Evolutionary conservation across 805 yeast genomes (phyloP).

Genomic region (Wickerhamiella sorbophila): DNA sequence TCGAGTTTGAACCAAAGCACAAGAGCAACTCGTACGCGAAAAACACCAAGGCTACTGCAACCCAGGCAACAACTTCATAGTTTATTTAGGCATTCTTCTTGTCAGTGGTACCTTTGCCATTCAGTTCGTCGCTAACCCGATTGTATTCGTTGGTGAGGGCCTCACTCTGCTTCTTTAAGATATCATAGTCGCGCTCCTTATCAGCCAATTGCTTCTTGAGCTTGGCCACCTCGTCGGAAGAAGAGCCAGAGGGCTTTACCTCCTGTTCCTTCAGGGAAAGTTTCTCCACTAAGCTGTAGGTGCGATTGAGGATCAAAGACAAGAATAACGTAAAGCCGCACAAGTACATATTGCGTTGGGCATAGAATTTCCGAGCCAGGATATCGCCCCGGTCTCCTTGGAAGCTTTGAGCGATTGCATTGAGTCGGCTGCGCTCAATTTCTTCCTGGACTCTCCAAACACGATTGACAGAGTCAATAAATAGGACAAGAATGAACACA

Average conservation of each 20-base stretch:
- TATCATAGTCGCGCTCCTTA: conserved; percentile 50
- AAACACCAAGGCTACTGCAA: not conserved
- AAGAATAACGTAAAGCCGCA: conserved; percentile 91
- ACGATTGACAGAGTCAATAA: conserved; percentile 78
- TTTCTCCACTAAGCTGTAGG: conserved; percentile 67
- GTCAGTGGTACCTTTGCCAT: conserved; percentile 16
- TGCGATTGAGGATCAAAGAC: conserved; percentile 71
- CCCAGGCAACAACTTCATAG: not conserved
- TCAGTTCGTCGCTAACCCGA: conserved; percentile 27
- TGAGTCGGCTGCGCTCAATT: conserved; percentile 25
- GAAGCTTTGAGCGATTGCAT: conserved; percentile 19
- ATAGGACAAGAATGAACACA: conserved; percentile 69
- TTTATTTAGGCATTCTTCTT: conserved; percentile 20
- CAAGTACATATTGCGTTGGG: conserved; percentile 90
- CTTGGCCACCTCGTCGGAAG: conserved; percentile 30
- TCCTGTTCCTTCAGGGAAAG: conserved; percentile 39
- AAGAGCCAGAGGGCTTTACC: conserved; percentile 29
- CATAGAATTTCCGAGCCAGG: conserved; percentile 82
- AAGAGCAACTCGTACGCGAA: conserved; percentile 69
- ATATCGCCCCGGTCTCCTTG: conserved; percentile 58
- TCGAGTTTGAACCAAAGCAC: conserved; percentile 83
- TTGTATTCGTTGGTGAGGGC: conserved; percentile 54
- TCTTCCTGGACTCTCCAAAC: conserved; percentile 54
- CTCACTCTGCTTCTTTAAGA: conserved; percentile 59
- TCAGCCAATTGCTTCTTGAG: conserved; percentile 39